These are phyloP conservation scores for Fusarium sublunatum DNA, from an alignment of 2,329 filamentous ascomycete genomes.

Conservation along the genomic window DNA sequence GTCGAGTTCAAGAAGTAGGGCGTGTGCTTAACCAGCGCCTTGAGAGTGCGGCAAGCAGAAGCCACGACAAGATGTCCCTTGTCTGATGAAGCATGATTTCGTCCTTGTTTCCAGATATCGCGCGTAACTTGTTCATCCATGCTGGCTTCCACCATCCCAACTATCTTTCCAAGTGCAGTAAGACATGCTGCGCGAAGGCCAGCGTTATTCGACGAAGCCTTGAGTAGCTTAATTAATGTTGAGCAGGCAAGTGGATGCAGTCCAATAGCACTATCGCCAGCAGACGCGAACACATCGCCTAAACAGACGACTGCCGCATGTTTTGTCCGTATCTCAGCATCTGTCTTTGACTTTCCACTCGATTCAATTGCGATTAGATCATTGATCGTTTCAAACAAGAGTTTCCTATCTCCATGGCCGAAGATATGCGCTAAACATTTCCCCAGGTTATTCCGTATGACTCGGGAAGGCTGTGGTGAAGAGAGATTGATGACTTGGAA, in stretches of 20 bases:
- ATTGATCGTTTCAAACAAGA: slow-evolving; percentile 94
- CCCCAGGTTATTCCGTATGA: slow-evolving; percentile 90
- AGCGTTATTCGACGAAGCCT: slow-evolving; percentile 80
- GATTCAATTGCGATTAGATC: slow-evolving; percentile 81
- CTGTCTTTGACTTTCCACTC: slow-evolving; percentile 76
- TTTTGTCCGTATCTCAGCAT: slow-evolving; percentile 81
- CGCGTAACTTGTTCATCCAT: slow-evolving; percentile 87
- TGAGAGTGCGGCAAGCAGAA: slow-evolving; percentile 82
- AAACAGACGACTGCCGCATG: slow-evolving; percentile 90
- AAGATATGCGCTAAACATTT: slow-evolving; percentile 87
- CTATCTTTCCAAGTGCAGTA: slow-evolving; percentile 78
- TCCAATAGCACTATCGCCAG: slow-evolving; percentile 91
- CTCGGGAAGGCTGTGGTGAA: slow-evolving; percentile 84
- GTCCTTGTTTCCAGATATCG: slow-evolving; percentile 92
- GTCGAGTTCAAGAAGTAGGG: slow-evolving; percentile 86
- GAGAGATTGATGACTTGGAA: slow-evolving; percentile 91
- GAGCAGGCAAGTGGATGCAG: slow-evolving; percentile 80
- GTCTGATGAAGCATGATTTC: slow-evolving; percentile 79
- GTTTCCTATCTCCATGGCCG: slow-evolving; percentile 85
- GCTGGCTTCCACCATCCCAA: slow-evolving; percentile 77
- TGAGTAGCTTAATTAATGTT: slow-evolving; percentile 81
- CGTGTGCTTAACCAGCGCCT: slow-evolving; percentile 77
- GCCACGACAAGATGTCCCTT: slow-evolving; percentile 85
- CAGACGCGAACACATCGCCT: slow-evolving; percentile 89
- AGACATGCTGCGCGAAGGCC: slow-evolving; percentile 85